Evolutionary conservation across 140 eudicot genomes (phyloP).

Genomic region (Ambrosia hybrid): DNA sequence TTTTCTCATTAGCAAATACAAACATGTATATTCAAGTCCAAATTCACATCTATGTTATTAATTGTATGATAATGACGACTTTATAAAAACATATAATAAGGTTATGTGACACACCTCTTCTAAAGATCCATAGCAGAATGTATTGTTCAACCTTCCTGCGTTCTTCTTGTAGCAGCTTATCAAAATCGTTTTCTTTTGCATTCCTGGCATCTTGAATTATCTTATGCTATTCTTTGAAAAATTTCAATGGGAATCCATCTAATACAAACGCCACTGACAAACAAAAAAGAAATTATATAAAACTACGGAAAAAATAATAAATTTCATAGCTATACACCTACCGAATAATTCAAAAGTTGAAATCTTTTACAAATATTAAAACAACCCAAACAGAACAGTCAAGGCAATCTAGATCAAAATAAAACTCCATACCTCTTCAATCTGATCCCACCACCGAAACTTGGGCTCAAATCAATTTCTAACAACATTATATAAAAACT

Average conservation of each 20-base stretch:
- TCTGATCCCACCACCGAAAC: slow-evolving; percentile 81
- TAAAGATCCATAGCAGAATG: slow-evolving; percentile 34
- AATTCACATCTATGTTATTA: neutral
- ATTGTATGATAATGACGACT: neutral
- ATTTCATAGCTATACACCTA: neutral
- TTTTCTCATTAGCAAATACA: neutral
- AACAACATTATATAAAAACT: slow-evolving; percentile 57
- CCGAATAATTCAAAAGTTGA: too few species aligned
- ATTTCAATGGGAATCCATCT: slow-evolving; percentile 80
- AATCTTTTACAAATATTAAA: too few species aligned
- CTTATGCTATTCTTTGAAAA: slow-evolving; percentile 62
- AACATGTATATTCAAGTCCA: neutral
- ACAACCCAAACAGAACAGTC: too few species aligned
- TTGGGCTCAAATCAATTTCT: slow-evolving; percentile 60
- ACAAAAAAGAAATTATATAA: neutral
- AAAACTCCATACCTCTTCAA: slow-evolving; percentile 48
- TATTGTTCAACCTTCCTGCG: slow-evolving; percentile 26
- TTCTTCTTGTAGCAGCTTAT: slow-evolving; percentile 61
- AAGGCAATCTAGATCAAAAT: too few species aligned
- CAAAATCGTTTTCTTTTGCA: slow-evolving; percentile 62
- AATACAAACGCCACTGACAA: slow-evolving; percentile 1
- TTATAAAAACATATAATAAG: too few species aligned
- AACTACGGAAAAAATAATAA: neutral
- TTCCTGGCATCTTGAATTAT: slow-evolving; percentile 49
- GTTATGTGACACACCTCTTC: slow-evolving; percentile 52